Base-by-base conservation (phyloP, 495 filamentous ascomycete species). In the Lineolata rhizophorae region DNA sequence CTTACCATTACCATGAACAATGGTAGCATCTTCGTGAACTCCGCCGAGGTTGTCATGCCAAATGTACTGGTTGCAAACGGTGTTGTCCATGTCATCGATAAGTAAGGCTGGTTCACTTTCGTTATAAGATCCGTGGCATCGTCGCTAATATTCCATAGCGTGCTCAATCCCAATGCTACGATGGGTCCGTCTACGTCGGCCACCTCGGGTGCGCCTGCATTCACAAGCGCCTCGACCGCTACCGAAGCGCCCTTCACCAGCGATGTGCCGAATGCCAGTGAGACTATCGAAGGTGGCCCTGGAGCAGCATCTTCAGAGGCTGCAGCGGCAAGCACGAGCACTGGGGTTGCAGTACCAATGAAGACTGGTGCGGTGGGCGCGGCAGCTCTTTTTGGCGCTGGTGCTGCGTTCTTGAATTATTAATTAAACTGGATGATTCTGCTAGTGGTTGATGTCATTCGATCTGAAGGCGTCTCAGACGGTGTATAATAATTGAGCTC, bases 11-110 rank as follows among this genome's bases (percentile, higher is more conserved):
- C 44, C 3, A 47, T 66, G 16, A 36, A 49, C 1, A 52, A 62
- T 17, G 65, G 58, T 19, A 46, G 41, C 10, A 62, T 66, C 15
- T 66, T 64, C 41, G 60, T 68, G 20, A 64, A 66, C 42, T 45
- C 46, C 21, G 62, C 71, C 0, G 52, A 60, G 34, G 51, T 79
- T n/a, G 39, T 72, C 6, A 48, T 50, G 19, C 38, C 65, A 2
- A 60, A 80, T 44, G 49, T 80, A 3, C 55, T 82, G 0, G 41
- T 73, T 29, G 51, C 52, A 14, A 76, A 76, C 30, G 76, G 76
- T 35, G 72, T 81, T 6, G 49, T 77, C 3, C 73, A 79, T 43
- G 48, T 76, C 19, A 62, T 76, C 37, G 66, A 76, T 38, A 51
- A 49, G 64, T 54, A 41, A 32, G 43, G 5, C n/a, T 5, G 37